phyloP scores from a whole-genome alignment of 768 basidiomycete genomes.

The Suillus americanus region DNA sequence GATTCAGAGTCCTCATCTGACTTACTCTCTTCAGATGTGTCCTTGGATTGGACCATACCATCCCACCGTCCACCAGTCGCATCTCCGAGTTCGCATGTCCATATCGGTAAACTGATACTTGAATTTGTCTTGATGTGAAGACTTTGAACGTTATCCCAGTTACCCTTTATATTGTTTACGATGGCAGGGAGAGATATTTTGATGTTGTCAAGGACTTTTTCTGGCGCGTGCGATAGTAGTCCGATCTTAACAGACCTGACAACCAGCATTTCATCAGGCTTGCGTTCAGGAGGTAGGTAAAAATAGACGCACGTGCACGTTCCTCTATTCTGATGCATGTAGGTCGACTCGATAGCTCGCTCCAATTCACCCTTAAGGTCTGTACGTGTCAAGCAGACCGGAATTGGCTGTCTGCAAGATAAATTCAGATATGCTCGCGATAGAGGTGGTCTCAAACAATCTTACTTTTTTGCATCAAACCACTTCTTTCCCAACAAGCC shows the following conservation, averaged over 20 bases:
- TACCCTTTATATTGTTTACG: constrained; percentile 65
- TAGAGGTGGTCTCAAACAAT: constrained; percentile 4
- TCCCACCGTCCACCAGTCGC: constrained; percentile 32
- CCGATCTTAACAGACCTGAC: constrained; percentile 83
- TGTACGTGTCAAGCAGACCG: constrained; percentile 85
- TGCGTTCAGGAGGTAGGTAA: neutral
- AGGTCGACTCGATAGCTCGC: constrained; percentile 89
- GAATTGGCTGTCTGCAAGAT: constrained; percentile 80
- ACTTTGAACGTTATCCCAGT: constrained; percentile 90
- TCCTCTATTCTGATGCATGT: constrained; percentile 93
- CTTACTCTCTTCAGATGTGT: constrained; percentile 4
- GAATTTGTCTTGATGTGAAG: constrained; percentile 88
- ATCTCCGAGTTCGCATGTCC: constrained; percentile 74
- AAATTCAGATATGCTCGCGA: constrained; percentile 6
- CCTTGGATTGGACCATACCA: constrained; percentile 22
- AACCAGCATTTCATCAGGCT: neutral
- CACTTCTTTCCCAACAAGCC: constrained; percentile 85
- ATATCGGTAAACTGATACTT: constrained; percentile 86
- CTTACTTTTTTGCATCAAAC: constrained; percentile 95
- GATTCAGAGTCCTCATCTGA: constrained; percentile 2
- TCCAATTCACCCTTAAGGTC: constrained; percentile 93
- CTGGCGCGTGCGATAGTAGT: constrained; percentile 65
- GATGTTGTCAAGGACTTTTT: constrained; percentile 79
- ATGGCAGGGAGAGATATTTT: constrained; percentile 75
- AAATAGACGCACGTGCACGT: constrained; percentile 76